Conservation (phyloP, 345 rosid species). For the Tarenaya hassleriana region DNA sequence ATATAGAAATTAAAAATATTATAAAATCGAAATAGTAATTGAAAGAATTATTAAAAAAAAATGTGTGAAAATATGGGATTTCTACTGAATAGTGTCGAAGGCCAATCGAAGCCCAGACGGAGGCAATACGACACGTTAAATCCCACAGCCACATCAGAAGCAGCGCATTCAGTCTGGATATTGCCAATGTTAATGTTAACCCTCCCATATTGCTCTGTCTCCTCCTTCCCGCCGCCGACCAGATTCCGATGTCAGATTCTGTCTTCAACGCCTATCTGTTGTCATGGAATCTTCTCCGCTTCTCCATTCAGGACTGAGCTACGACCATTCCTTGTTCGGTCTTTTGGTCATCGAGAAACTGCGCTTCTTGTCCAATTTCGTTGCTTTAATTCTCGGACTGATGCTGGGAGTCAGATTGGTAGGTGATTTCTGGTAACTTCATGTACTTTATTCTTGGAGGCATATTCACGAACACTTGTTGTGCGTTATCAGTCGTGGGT, state of each 20-base stretch:
- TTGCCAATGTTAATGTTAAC: constrained; percentile 27
- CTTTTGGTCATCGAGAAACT: constrained; percentile 15
- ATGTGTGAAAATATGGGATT: too few relatives aligned
- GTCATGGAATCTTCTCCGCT: constrained; percentile 18
- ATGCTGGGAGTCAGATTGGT: constrained; percentile 24
- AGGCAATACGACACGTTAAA: too few relatives aligned
- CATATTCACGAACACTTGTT: constrained; percentile 23
- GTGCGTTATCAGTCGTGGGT: constrained; percentile 1
- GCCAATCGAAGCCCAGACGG: too few relatives aligned
- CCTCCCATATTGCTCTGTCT: constrained; percentile 16
- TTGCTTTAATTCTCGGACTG: constrained; percentile 18
- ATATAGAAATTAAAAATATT: too few relatives aligned
- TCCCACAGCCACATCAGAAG: too few relatives aligned
- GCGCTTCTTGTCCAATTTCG: constrained; percentile 25
- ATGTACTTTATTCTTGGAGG: constrained; percentile 24
- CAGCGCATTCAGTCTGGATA: too few relatives aligned
- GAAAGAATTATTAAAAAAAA: too few relatives aligned
- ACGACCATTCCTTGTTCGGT: constrained; percentile 10
- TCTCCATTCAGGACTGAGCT: constrained; percentile 21
- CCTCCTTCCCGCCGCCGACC: constrained; percentile 21
- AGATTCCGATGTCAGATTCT: constrained; percentile 15
- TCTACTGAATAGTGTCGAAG: too few relatives aligned
- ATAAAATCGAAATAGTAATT: too few relatives aligned
- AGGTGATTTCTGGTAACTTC: too few relatives aligned
- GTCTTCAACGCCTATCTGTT: constrained; percentile 13